Evolutionary conservation across 129 eudicot species (phyloP), one percentile per base, ranked within the genome.

Genomic region (Helianthus tuberosus): DNA sequence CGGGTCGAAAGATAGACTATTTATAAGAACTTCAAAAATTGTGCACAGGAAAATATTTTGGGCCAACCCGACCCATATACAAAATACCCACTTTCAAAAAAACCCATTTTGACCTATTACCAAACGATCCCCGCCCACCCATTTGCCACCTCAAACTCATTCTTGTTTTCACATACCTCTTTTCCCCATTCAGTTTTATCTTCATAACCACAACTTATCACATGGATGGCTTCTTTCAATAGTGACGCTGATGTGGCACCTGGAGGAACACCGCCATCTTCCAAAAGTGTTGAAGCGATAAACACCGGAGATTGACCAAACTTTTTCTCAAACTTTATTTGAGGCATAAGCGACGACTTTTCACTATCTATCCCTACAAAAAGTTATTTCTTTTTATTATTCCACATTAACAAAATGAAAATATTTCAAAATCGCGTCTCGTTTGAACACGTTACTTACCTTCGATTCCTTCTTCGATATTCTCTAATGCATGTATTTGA

Each of bases 101-200:
- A 27, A 5, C 32, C 47, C 79, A 0, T 32, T 32, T 32, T 2
- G 36, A 32, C 36, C 36, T 5, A 32, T 32, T 32, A 32, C 36
- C 36, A 1, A 32, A 32, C 4, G 36, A 32, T 32, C 36, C 36
- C 36, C 3, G 4, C 36, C 36, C 36, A 3, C 36, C 4, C 36
- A 32, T 32, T 32, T 32, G 36, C 36, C 36, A 32, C 36, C 36
- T 32, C 36, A 32, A 32, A 32, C 36, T 32, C 4, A 32, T 32
- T 32, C 36, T 32, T 32, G 36, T 32, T 32, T 32, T 32, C 36
- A 32, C 36, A 32, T 32, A 89, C 96, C 96, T 87, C 92, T 76
- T 89, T 89, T 3, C 92, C 96, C 90, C 96, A 89, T 38, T 89
- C 92, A 8, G 96, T 80, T 85, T 89, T 87, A 60, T 89, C 96